These are phyloP conservation scores for Corymbia maculata DNA, from an alignment of 345 rosid genomes.

Conservation along the genomic window DNA sequence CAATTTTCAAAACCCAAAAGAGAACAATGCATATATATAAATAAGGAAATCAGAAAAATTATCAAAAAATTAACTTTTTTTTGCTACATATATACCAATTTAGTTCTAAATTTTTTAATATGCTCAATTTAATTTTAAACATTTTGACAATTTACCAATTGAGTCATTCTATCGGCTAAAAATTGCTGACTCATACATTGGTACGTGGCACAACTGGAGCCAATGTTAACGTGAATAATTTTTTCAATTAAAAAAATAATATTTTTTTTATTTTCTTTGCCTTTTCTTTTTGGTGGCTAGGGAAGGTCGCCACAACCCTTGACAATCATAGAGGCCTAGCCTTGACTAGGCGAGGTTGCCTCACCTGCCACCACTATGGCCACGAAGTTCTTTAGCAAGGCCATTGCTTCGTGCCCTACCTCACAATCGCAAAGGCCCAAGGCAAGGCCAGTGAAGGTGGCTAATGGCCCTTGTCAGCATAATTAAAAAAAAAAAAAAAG, in stretches of 20 bases:
- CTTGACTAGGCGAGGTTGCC: neutral
- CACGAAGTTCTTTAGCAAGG: neutral
- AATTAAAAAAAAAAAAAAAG: no score
- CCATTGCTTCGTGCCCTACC: neutral
- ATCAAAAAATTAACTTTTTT: no score
- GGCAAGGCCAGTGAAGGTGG: neutral
- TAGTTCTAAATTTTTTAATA: accelerated
- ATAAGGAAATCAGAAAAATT: neutral
- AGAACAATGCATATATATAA: neutral
- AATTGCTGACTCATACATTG: accelerated
- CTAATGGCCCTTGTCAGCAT: accelerated
- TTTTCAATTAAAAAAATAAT: accelerated
- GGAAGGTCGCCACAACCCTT: neutral
- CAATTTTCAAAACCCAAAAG: neutral
- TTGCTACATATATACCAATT: neutral
- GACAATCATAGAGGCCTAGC: neutral
- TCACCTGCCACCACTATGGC: accelerated
- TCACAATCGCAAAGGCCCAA: neutral
- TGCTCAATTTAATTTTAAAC: no score
- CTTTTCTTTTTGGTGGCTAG: neutral
- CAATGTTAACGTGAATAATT: neutral
- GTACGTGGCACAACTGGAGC: accelerated
- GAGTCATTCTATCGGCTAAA: no score
- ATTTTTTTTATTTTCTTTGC: neutral
- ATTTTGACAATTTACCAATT: neutral